A percentile compares a stretch with the other conserved stretches of the same genome.
Conservation (phyloP, 805 yeast genomes). For the Peterozyma toletana region DNA sequence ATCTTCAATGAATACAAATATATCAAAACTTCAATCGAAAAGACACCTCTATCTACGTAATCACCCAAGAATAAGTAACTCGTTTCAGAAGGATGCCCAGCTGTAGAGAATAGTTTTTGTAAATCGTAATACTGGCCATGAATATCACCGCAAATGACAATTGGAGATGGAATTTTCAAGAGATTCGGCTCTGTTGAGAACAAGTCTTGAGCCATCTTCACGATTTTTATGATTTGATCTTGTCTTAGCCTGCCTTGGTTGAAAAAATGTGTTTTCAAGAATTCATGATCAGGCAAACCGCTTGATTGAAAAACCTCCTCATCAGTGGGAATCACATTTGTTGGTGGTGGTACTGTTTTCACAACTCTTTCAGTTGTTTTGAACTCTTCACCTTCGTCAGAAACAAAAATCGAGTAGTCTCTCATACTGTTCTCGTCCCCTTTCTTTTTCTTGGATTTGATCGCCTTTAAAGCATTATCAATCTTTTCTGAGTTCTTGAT, state of each 20-base stretch:
- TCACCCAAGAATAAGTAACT: conserved; percentile 85
- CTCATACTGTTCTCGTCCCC: conserved; percentile 25
- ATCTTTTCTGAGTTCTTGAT: conserved; percentile 47
- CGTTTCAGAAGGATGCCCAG: conserved; percentile 78
- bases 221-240: conserved; percentile 61
- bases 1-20: conserved; percentile 75
- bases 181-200: conserved; percentile 72
- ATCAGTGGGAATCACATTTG: conserved; percentile 59
- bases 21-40: conserved; percentile 75
- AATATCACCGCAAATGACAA: conserved; percentile 94
- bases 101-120: conserved; percentile 85
- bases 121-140: conserved; percentile 94
- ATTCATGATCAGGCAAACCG: conserved; percentile 68
- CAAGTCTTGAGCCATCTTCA: conserved; percentile 55
- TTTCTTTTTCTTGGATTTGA: too few relatives aligned
- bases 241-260: conserved; percentile 76
- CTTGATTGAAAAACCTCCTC: conserved; percentile 55
- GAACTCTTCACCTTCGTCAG: conserved; percentile 49
- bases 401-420: conserved; percentile 36
- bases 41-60: conserved; percentile 92
- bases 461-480: conserved; percentile 57
- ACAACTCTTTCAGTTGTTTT: conserved; percentile 57
- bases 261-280: conserved; percentile 66
- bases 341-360: conserved; percentile 57
- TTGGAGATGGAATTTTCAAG: conserved; percentile 80